These are phyloP conservation scores for Mimosa pudica DNA, from an alignment of 306 rosid species.

Conservation along the genomic window DNA sequence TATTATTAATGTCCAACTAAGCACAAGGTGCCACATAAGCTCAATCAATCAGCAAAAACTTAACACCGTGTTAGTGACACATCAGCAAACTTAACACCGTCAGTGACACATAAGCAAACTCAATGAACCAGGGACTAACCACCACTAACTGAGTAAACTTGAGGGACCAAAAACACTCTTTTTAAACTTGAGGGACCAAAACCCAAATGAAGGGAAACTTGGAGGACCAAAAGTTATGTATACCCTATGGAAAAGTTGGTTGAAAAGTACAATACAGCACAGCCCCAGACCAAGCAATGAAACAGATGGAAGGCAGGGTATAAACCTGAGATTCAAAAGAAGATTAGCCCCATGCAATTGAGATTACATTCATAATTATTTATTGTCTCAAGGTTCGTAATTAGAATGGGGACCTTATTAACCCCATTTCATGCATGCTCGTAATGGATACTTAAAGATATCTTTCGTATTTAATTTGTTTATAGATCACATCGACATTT, in stretches of 20 bases:
- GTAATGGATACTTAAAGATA: constrained; percentile 28
- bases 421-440: constrained; percentile 2
- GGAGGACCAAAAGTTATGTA: no score
- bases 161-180: no score
- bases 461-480: constrained; percentile 39
- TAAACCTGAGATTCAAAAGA: constrained; percentile 31
- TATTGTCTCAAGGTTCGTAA: constrained; percentile 22
- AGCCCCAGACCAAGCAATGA: constrained; percentile 35
- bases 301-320: constrained; percentile 31
- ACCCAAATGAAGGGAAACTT: no score
- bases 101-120: no score
- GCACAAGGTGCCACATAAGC: no score
- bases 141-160: no score
- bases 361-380: background rate
- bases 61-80: no score
- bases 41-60: no score
- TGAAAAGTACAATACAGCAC: constrained; percentile 30
- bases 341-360: constrained; percentile 18
- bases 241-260: constrained; percentile 24
- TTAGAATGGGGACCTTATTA: constrained; percentile 44
- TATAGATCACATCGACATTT: constrained; percentile 43
- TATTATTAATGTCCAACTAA: no score
- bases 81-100: no score
- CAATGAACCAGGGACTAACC: no score
- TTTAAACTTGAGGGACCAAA: no score